These are phyloP conservation scores for Chaetomium sp. DNA, from an alignment of 2,329 filamentous ascomycete species.

Conservation along the genomic window DNA sequence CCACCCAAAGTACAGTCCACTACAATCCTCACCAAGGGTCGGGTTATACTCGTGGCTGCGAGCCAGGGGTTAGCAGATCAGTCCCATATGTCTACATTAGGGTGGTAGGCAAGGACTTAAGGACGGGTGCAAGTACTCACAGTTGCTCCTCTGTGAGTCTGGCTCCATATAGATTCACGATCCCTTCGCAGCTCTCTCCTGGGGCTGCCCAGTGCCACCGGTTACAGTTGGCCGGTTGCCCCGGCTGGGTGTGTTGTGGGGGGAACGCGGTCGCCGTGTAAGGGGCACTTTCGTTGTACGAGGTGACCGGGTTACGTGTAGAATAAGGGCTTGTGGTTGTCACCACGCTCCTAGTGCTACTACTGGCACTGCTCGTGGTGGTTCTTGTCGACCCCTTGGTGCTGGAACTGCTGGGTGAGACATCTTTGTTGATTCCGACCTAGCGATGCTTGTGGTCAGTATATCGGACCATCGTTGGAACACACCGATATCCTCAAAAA, in stretches of 20 bases:
- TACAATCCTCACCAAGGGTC: slow-evolving; percentile 1
- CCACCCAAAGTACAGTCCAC: slow-evolving; percentile 3
- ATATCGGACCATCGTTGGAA: not conserved
- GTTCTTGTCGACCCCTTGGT: slow-evolving; percentile 1
- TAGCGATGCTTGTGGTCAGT: not conserved
- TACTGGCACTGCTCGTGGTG: slow-evolving; percentile 22
- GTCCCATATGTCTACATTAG: too few relatives aligned
- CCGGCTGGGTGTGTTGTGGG: not conserved
- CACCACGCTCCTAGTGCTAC: slow-evolving; percentile 12
- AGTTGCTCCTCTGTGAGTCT: not conserved
- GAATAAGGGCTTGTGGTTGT: slow-evolving; percentile 12
- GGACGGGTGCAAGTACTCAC: too few relatives aligned
- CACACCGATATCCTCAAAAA: not conserved
- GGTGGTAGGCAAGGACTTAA: too few relatives aligned
- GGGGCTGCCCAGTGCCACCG: slow-evolving; percentile 7
- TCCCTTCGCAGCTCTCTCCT: slow-evolving; percentile 1
- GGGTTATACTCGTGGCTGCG: slow-evolving; percentile 9
- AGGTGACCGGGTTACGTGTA: slow-evolving; percentile 15
- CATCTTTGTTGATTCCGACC: slow-evolving; percentile 8
- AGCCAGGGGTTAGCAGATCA: not conserved
- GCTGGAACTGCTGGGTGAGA: slow-evolving; percentile 4
- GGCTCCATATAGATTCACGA: slow-evolving; percentile 5
- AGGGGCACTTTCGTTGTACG: not conserved
- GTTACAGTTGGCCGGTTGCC: slow-evolving; percentile 12
- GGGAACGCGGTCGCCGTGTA: not conserved